Conservation (phyloP, 768 basidiomycete species). For the Suillus paluster region DNA sequence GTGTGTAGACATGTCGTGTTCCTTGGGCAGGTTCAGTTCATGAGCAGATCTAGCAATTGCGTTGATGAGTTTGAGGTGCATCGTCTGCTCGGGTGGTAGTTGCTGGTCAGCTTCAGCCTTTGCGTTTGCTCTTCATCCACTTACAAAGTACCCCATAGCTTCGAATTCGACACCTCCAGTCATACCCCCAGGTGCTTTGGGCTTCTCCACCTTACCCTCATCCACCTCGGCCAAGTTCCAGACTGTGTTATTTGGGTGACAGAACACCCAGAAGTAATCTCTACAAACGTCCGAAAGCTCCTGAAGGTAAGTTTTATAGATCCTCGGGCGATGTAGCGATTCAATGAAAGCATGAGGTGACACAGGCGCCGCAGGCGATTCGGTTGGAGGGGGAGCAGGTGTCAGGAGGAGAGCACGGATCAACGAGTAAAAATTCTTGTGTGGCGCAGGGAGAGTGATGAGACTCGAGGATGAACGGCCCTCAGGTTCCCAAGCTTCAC, state of each 20-base stretch:
- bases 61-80: constrained; percentile 87
- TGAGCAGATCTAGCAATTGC: constrained; percentile 69
- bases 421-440: constrained; percentile 73
- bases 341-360: constrained; percentile 84
- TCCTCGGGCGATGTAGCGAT: constrained; percentile 64
- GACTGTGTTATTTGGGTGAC: constrained; percentile 91
- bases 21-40: constrained; percentile 65
- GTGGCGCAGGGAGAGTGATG: constrained; percentile 72
- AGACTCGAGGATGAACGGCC: constrained; percentile 49
- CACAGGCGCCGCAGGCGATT: constrained; percentile 63
- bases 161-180: constrained; percentile 99
- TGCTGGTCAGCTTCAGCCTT: constrained; percentile 14
- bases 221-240: constrained; percentile 88
- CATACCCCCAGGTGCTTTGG: constrained; percentile 95
- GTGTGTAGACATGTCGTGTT: constrained; percentile 76
- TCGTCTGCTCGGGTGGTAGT: constrained; percentile 57
- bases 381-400: constrained; percentile 65
- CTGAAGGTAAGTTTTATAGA: constrained; percentile 81
- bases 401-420: constrained; percentile 78
- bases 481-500: constrained; percentile 64
- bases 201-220: constrained; percentile 83
- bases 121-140: constrained; percentile 33
- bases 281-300: constrained; percentile 90
- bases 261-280: constrained; percentile 97
- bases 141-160: constrained; percentile 92